Conservation (phyloP, 805 yeast genomes). For the Myxozyma sirexii region DNA sequence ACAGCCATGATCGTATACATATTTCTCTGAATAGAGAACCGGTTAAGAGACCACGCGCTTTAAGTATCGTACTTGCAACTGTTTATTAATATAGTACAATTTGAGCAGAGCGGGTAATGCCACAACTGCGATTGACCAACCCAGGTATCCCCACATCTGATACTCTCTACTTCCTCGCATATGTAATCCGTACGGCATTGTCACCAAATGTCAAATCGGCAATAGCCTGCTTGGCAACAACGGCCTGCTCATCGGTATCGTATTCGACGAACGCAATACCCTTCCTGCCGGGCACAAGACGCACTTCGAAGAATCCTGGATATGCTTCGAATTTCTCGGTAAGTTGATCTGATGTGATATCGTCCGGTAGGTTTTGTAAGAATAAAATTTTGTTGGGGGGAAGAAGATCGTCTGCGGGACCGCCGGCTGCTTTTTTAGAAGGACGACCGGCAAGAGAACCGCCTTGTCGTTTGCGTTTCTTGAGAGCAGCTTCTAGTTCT, state of each 20-base stretch:
- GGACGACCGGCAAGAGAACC: conserved; percentile 25
- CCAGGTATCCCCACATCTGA: neutral
- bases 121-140: too few relatives aligned
- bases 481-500: conserved; percentile 28
- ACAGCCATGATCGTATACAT: too few relatives aligned
- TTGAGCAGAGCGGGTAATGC: too few relatives aligned
- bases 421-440: conserved; percentile 26
- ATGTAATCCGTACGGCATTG: conserved; percentile 38
- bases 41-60: too few relatives aligned
- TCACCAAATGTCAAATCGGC: conserved; percentile 37
- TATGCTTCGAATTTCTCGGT: conserved; percentile 51
- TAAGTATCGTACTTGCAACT: too few relatives aligned
- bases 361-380: conserved; percentile 63
- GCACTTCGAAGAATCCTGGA: conserved; percentile 66
- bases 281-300: conserved; percentile 65
- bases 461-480: conserved; percentile 32
- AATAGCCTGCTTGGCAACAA: conserved; percentile 43
- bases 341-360: conserved; percentile 48
- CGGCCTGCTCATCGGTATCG: conserved; percentile 56
- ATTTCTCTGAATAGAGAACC: too few relatives aligned
- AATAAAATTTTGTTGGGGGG: conserved; percentile 75
- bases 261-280: conserved; percentile 81
- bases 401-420: conserved; percentile 38
- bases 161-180: conserved; percentile 42
- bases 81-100: neutral